Conservation (phyloP, 768 basidiomycete species). For the Tylopilus rubrobrunneus region DNA sequence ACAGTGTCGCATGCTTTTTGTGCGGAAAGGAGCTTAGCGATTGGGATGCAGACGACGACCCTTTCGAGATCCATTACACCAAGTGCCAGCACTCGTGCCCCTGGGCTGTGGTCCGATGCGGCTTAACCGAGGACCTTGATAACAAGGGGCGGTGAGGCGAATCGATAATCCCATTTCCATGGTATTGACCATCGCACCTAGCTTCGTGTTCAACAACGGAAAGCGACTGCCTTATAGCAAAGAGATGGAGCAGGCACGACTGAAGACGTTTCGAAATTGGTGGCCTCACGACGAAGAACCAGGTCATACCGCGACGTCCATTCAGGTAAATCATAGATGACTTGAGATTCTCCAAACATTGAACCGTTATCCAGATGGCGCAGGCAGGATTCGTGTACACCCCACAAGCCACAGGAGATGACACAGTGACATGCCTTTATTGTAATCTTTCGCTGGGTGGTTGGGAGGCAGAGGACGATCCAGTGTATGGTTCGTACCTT, state of each 20-base stretch:
- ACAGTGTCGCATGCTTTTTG: slow-evolving; percentile 79
- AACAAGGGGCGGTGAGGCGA: slow-evolving; percentile 49
- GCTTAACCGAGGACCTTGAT: slow-evolving; percentile 55
- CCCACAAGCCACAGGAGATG: slow-evolving; percentile 64
- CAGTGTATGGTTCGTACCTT: slow-evolving; percentile 53
- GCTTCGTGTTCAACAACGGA: slow-evolving; percentile 57
- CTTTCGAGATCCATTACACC: slow-evolving; percentile 74
- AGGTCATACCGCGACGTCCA: slow-evolving; percentile 67
- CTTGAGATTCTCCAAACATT: not conserved
- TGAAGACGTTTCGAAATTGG: slow-evolving; percentile 70
- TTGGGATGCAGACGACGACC: slow-evolving; percentile 86
- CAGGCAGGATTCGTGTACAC: slow-evolving; percentile 84
- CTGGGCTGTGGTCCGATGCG: slow-evolving; percentile 82
- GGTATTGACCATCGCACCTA: slow-evolving; percentile 24
- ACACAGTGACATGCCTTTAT: slow-evolving; percentile 82
- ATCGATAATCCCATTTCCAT: not conserved
- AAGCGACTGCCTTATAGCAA: slow-evolving; percentile 63
- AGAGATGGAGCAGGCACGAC: slow-evolving; percentile 67
- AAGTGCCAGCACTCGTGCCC: slow-evolving; percentile 67
- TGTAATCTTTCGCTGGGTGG: slow-evolving; percentile 77
- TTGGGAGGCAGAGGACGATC: slow-evolving; percentile 87
- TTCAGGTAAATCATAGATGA: slow-evolving; percentile 44
- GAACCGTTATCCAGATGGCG: slow-evolving; percentile 53
- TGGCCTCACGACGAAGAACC: slow-evolving; percentile 69
- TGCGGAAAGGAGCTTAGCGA: slow-evolving; percentile 80